Conservation (phyloP, 2,329 filamentous ascomycete genomes). For the Colletotrichum scovillei region DNA sequence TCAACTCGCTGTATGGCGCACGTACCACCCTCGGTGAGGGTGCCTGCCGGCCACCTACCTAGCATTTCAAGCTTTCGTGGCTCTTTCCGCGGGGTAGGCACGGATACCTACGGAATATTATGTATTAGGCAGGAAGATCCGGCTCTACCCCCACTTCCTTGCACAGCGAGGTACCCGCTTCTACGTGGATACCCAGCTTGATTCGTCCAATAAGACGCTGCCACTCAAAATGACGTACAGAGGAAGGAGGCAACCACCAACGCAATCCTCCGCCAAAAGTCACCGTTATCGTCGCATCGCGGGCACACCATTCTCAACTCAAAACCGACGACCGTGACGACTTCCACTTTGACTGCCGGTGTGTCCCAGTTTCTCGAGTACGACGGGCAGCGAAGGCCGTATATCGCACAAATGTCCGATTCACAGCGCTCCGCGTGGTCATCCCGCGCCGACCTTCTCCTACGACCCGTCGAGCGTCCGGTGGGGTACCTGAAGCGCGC, state of each 20-base stretch:
- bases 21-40: too few species aligned
- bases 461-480: constrained; percentile 47
- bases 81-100: too few species aligned
- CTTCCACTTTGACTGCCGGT: not conserved
- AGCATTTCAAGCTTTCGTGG: too few species aligned
- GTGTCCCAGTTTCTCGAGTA: too few species aligned
- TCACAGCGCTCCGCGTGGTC: constrained; percentile 27
- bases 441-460: constrained; percentile 24
- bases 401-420: constrained; percentile 3
- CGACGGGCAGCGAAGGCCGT: not conserved
- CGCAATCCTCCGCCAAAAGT: not conserved
- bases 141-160: not conserved
- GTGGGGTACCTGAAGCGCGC: constrained; percentile 57
- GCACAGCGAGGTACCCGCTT: not conserved
- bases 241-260: not conserved
- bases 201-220: not conserved
- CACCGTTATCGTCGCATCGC: not conserved
- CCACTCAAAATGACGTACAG: constrained; percentile 16
- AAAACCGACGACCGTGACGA: not conserved
- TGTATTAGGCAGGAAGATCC: too few species aligned
- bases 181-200: not conserved
- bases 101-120: too few species aligned
- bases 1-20: too few species aligned
- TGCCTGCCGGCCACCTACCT: too few species aligned
- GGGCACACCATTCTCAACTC: not conserved